Conservation (phyloP, 2,329 filamentous ascomycete genomes). For the Salinomyces thailandicus region DNA sequence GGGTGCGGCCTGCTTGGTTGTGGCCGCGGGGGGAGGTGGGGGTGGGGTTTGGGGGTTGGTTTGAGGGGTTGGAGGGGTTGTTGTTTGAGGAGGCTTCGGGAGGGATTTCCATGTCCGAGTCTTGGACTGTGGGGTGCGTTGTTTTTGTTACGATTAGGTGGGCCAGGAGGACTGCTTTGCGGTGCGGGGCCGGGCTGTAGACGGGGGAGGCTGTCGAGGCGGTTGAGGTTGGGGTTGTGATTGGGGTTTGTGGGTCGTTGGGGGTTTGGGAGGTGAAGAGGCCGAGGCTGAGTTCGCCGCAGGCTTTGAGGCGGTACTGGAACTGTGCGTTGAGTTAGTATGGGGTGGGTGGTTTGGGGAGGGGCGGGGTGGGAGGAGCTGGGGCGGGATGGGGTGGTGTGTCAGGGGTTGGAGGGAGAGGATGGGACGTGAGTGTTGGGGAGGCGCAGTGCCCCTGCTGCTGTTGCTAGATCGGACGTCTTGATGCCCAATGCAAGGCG, state of each 20-base stretch:
- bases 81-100: conserved; percentile 15
- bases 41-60: conserved; percentile 8
- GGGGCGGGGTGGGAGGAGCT: no score
- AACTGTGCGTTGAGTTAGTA: conserved; percentile 53
- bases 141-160: conserved; percentile 70
- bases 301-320: conserved; percentile 62
- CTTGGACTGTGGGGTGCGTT: conserved; percentile 52
- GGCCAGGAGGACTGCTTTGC: conserved; percentile 58
- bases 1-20: conserved; percentile 59
- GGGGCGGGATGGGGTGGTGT: no score
- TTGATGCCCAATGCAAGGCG: not conserved
- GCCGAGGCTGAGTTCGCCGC: conserved; percentile 67
- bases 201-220: conserved; percentile 46
- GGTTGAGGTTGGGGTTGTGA: no score
- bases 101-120: conserved; percentile 66
- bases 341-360: no score
- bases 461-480: no score
- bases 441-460: no score
- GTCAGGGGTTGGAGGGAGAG: no score
- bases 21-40: conserved; percentile 48
- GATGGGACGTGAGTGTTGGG: no score
- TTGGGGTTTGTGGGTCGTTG: conserved; percentile 44
- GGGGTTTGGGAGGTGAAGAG: conserved; percentile 59
- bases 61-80: conserved; percentile 8
- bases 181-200: conserved; percentile 47